A percentile compares a stretch with the other conserved stretches of the same genome.
phyloP scores from a whole-genome alignment of 2,329 filamentous ascomycete genomes.

The Fusarium sp. region DNA sequence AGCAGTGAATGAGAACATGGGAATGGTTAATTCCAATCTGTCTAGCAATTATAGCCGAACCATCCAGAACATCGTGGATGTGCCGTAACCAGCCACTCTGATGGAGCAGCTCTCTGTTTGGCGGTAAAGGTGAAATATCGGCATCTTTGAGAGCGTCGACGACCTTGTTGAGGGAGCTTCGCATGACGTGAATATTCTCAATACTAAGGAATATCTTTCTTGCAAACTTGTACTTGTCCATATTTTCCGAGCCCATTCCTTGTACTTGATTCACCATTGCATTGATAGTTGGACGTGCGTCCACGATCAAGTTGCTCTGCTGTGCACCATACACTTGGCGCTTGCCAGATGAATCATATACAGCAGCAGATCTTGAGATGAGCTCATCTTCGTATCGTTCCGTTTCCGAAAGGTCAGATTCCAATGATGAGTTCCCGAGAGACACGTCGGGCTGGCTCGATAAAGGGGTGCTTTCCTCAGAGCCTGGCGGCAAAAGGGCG shows the following conservation, averaged over 20 bases:
- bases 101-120: slow-evolving; percentile 82
- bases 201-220: slow-evolving; percentile 94
- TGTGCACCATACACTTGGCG: slow-evolving; percentile 88
- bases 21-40: slow-evolving; percentile 93
- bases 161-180: slow-evolving; percentile 87
- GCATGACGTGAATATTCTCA: slow-evolving; percentile 99
- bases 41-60: slow-evolving; percentile 84
- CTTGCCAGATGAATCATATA: slow-evolving; percentile 69
- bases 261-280: slow-evolving; percentile 94
- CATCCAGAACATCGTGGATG: slow-evolving; percentile 85
- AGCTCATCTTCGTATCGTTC: slow-evolving; percentile 78
- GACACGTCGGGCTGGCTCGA: slow-evolving; percentile 65
- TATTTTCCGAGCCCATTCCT: slow-evolving; percentile 94
- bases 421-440: slow-evolving; percentile 50
- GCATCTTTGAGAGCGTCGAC: slow-evolving; percentile 93
- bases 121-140: slow-evolving; percentile 84
- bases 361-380: slow-evolving; percentile 57
- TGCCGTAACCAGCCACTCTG: slow-evolving; percentile 94
- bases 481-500: slow-evolving; percentile 50
- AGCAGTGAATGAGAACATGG: slow-evolving; percentile 96
- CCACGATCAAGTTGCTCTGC: slow-evolving; percentile 93
- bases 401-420: slow-evolving; percentile 68
- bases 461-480: slow-evolving; percentile 52
- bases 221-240: slow-evolving; percentile 95
- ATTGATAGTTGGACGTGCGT: slow-evolving; percentile 94